phyloP scores from a whole-genome alignment of 805 yeast species.

The Komagataella pseudopastoris region DNA sequence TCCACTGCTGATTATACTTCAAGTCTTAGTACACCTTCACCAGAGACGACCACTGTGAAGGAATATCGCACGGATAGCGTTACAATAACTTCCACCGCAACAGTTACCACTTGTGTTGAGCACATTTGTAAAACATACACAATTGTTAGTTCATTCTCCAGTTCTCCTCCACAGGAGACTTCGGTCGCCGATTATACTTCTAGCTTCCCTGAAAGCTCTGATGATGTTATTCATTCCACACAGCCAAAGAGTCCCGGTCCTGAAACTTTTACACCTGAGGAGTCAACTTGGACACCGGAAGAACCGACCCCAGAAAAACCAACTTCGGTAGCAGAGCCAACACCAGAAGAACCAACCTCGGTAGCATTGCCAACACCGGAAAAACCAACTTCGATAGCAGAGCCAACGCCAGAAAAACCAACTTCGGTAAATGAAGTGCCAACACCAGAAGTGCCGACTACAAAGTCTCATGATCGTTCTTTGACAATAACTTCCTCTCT shows the following conservation, averaged over 20 bases:
- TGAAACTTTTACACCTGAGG: not conserved
- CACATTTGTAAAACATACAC: not conserved
- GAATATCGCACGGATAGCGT: not conserved
- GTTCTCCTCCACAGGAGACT: not conserved
- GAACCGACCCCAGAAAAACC: not conserved
- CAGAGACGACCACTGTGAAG: not conserved
- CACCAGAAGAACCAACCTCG: no score
- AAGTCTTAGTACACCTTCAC: not conserved
- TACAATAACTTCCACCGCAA: not conserved
- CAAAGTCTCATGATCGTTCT: not conserved
- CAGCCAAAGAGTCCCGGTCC: not conserved
- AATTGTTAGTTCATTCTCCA: not conserved
- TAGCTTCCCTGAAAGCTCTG: not conserved
- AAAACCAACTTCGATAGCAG: not conserved
- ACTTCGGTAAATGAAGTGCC: not conserved
- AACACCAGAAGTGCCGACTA: not conserved
- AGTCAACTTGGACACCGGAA: not conserved
- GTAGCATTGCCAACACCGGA: no score
- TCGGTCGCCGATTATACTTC: not conserved
- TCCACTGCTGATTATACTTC: not conserved
- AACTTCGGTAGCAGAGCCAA: not conserved
- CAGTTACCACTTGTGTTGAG: not conserved
- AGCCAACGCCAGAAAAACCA: not conserved
- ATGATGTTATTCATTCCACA: not conserved
- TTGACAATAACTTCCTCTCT: not conserved